Percentiles rank a stretch among this genome's conserved stretches.
Evolutionary conservation across 208 protist species (phyloP).

Genomic region (Leishmania gerbilli): DNA sequence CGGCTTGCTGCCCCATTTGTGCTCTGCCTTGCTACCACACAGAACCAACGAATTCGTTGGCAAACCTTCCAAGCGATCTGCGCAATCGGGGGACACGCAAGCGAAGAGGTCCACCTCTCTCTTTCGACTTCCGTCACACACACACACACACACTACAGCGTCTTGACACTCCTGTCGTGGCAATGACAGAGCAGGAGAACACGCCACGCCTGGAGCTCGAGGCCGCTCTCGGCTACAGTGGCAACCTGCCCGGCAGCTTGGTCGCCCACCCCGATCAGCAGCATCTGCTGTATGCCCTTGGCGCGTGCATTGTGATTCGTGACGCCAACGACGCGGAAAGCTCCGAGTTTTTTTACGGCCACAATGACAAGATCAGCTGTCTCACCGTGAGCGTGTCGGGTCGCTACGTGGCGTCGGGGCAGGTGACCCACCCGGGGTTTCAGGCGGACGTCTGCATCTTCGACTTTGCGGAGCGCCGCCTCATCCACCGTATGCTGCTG

Average conservation of each 20-base stretch:
- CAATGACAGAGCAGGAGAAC: slow-evolving; percentile 66
- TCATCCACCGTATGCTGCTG: slow-evolving; percentile 92
- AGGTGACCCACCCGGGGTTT: slow-evolving; percentile 95
- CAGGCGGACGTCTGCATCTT: slow-evolving; percentile 94
- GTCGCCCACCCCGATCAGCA: slow-evolving; percentile 88
- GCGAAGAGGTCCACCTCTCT: not conserved
- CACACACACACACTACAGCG: not conserved
- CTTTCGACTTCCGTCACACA: not conserved
- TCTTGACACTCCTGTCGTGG: not conserved
- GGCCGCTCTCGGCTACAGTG: slow-evolving; percentile 86
- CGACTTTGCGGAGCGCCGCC: slow-evolving; percentile 83
- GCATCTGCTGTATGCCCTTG: slow-evolving; percentile 93
- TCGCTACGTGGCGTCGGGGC: slow-evolving; percentile 94
- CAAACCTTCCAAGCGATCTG: not conserved
- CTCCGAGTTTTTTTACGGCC: slow-evolving; percentile 93
- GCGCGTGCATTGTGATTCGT: slow-evolving; percentile 93
- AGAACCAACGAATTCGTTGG: not conserved
- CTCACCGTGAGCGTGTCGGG: slow-evolving; percentile 90
- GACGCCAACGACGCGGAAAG: slow-evolving; percentile 70
- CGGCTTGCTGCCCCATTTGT: not conserved
- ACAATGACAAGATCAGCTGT: slow-evolving; percentile 95
- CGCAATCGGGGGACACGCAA: not conserved
- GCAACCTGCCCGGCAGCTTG: slow-evolving; percentile 81
- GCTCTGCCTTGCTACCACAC: not conserved
- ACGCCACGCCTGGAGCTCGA: slow-evolving; percentile 75